Conservation (phyloP, 495 filamentous ascomycete genomes). For the Podospora appendiculata region DNA sequence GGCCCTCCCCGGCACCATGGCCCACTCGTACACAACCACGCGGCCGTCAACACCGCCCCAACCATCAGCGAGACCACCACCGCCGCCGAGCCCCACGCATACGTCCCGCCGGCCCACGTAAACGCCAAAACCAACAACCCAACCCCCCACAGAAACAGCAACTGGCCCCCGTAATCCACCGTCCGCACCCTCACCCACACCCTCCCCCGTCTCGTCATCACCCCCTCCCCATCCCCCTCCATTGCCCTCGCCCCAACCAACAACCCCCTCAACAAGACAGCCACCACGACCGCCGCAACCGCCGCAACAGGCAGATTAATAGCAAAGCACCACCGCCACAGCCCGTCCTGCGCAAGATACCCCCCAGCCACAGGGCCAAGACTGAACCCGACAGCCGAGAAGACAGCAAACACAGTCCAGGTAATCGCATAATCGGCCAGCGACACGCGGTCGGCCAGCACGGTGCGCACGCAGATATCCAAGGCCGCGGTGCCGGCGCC, state of each 20-base stretch:
- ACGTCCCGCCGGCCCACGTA: constrained; percentile 51
- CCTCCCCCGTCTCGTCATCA: constrained; percentile 12
- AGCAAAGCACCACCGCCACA: constrained; percentile 54
- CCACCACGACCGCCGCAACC: constrained; percentile 28
- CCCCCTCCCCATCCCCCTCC: not conserved
- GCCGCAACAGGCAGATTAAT: constrained; percentile 45
- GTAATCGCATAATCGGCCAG: constrained; percentile 51
- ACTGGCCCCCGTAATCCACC: constrained; percentile 46
- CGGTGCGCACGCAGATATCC: constrained; percentile 43
- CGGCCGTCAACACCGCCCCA: constrained; percentile 36
- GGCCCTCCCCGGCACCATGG: constrained; percentile 39
- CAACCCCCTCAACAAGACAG: constrained; percentile 31
- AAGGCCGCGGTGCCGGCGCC: constrained; percentile 48
- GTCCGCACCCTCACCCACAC: constrained; percentile 32
- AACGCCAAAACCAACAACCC: constrained; percentile 50
- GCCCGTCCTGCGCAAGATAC: constrained; percentile 29
- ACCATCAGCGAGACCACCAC: constrained; percentile 46
- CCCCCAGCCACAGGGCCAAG: constrained; percentile 49
- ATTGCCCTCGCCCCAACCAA: constrained; percentile 27
- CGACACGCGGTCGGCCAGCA: constrained; percentile 50
- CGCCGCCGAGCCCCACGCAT: constrained; percentile 41
- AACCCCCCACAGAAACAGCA: constrained; percentile 52
- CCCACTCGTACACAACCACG: constrained; percentile 49
- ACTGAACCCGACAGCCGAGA: constrained; percentile 43
- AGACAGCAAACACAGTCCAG: constrained; percentile 46